Conservation (phyloP, 306 rosid genomes). For the Crataegus laevigata region DNA sequence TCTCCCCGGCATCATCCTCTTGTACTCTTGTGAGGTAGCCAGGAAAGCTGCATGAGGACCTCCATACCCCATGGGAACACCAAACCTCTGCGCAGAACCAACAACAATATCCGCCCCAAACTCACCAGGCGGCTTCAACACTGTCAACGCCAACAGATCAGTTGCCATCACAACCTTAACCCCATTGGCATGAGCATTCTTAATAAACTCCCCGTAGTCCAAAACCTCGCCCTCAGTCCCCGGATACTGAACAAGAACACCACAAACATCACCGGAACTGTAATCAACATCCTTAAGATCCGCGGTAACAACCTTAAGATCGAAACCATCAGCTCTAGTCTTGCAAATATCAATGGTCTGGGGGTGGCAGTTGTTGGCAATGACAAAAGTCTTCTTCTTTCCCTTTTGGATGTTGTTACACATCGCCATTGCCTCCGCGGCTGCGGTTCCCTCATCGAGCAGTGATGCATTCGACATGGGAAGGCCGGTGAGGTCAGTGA, state of each 20-base stretch:
- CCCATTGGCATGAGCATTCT: slow-evolving; percentile 87
- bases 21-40: slow-evolving; percentile 98
- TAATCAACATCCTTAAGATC: slow-evolving; percentile 82
- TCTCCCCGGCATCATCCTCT: slow-evolving; percentile 99
- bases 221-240: slow-evolving; percentile 96
- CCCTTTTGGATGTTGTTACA: slow-evolving; percentile 80
- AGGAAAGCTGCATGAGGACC: slow-evolving; percentile 99
- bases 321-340: slow-evolving; percentile 92
- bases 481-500: slow-evolving; percentile 87
- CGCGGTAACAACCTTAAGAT: slow-evolving; percentile 53
- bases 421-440: slow-evolving; percentile 99
- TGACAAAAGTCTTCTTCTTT: slow-evolving; percentile 84
- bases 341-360: slow-evolving; percentile 82
- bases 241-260: slow-evolving; percentile 96
- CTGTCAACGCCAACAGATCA: slow-evolving; percentile 81
- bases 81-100: slow-evolving; percentile 95
- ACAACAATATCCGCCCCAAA: slow-evolving; percentile 96
- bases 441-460: slow-evolving; percentile 99
- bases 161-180: slow-evolving; percentile 98
- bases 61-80: slow-evolving; percentile 99
- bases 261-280: slow-evolving; percentile 85
- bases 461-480: slow-evolving; percentile 99
- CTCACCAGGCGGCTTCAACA: slow-evolving; percentile 95
- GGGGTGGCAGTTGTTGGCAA: slow-evolving; percentile 84
- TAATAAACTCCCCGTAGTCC: slow-evolving; percentile 86